Evolutionary conservation across 2,329 filamentous ascomycete genomes (phyloP).

Genomic region (Chrysosphaeria jannelii): DNA sequence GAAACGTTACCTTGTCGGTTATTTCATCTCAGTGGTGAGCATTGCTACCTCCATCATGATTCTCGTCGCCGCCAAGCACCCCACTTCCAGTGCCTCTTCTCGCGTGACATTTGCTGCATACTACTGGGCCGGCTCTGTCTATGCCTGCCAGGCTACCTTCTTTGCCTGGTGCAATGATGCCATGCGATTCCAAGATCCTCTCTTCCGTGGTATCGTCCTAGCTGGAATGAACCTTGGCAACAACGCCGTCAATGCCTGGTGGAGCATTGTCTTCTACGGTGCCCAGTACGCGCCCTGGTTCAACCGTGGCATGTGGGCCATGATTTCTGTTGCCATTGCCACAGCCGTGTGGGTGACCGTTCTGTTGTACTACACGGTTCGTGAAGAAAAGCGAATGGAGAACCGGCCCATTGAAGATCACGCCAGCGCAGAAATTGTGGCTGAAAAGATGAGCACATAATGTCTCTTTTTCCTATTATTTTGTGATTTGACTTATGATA

Average conservation of each 20-base stretch:
- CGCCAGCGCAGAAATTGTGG: background rate
- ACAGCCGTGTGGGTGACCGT: constrained; percentile 26
- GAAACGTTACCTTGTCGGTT: constrained; percentile 32
- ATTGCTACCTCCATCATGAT: constrained; percentile 31
- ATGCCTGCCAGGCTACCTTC: constrained; percentile 44
- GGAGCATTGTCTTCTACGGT: constrained; percentile 40
- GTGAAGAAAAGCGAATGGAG: constrained; percentile 3
- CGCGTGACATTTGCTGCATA: constrained; percentile 30
- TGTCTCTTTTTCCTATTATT: too few species aligned
- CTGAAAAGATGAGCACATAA: background rate
- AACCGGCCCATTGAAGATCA: background rate
- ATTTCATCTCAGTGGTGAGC: constrained; percentile 35
- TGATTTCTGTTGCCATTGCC: constrained; percentile 32
- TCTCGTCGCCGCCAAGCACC: constrained; percentile 17
- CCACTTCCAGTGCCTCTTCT: constrained; percentile 13
- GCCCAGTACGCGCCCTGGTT: constrained; percentile 36
- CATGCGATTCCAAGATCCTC: constrained; percentile 29
- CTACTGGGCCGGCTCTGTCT: constrained; percentile 39
- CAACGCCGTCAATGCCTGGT: constrained; percentile 42
- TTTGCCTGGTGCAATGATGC: constrained; percentile 52
- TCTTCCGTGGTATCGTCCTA: constrained; percentile 33
- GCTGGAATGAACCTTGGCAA: constrained; percentile 42
- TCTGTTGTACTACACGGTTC: constrained; percentile 15
- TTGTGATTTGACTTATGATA: too few species aligned
- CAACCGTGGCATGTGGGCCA: constrained; percentile 38